phyloP scores from a whole-genome alignment of 2,329 filamentous ascomycete species.

The Fusarium longipes region DNA sequence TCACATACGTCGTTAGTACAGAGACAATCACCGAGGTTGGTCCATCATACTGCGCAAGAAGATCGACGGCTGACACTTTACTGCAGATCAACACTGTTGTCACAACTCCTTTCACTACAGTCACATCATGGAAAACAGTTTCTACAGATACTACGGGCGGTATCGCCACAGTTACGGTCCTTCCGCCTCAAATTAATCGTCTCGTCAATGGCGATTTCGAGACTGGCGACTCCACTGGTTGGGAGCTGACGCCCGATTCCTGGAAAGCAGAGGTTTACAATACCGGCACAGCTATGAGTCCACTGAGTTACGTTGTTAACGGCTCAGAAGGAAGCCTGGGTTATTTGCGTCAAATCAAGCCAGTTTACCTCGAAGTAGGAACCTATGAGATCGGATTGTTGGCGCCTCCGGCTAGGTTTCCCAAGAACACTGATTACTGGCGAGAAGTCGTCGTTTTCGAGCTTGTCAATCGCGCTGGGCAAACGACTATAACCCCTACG shows the following conservation, averaged over 20 bases:
- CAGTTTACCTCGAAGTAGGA: not conserved
- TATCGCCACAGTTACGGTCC: not conserved
- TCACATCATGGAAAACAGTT: not conserved
- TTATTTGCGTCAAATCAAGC: not conserved
- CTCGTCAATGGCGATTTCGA: not conserved
- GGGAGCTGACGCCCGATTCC: not conserved
- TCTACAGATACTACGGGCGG: not conserved
- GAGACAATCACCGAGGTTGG: not conserved
- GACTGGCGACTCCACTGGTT: not conserved
- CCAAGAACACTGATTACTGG: not conserved
- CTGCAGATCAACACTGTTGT: not conserved
- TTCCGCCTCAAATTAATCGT: not conserved
- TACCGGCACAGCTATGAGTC: not conserved
- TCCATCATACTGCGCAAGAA: not conserved
- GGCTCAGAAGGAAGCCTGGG: not conserved
- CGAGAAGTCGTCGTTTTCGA: not conserved
- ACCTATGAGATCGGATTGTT: not conserved
- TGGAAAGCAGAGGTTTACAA: not conserved
- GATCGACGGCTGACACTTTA: not conserved
- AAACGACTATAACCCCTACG: not conserved
- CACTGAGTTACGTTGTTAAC: not conserved
- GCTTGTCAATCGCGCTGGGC: not conserved
- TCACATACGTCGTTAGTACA: not conserved
- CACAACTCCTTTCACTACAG: not conserved
- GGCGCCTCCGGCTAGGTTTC: not conserved